Base-by-base conservation (phyloP, 2,329 filamentous ascomycete species). In the Penicillium sp. region DNA sequence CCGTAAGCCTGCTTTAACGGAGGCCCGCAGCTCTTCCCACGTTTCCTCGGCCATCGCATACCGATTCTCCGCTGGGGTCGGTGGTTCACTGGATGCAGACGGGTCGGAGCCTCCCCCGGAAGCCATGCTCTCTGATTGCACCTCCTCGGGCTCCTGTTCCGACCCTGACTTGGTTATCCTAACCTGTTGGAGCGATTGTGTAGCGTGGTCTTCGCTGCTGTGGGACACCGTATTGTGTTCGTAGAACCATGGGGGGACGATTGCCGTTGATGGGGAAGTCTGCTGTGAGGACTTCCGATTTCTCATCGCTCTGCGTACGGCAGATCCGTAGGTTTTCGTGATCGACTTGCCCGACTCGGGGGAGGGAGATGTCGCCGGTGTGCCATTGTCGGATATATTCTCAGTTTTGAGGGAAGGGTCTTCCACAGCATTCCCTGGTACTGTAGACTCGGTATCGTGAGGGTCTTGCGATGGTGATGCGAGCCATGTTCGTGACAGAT, bases 21-120 rank as follows among this genome's bases (percentile, higher is more conserved):
- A 78, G 16, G 81, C 76, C 13, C 75, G 70, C 39, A 85, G 75
- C 64, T 83, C 81, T 50, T 75, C 70, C 76, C 76, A 79, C 22
- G 78, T 58, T 29, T 70, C 69, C 43, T 76, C 69, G 20, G 71
- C 70, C 44, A 79, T 61, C n/a, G 69, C 64, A 62, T 78, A 78
- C 22, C 73, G 71, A 44, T 67, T 58, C 10, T 67, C 62, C 7
- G 59, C 43, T 9, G 59, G 59, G 5, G 59, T 46, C 8, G 61
- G 16, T 13, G 64, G 53, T n/a, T 57, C 61, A 32, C 55, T 60
- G 0, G 64, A 56, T 4, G 57, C 53, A 29, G 62, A 56, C 2
- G 68, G 64, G 13, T 68, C 59, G 5, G 63, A 66, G 18, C 64
- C 60, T 24, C 67, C 70, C 24, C 71, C 71, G 2, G 59, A 59